These are phyloP conservation scores for Colletotrichum orbiculare DNA, from an alignment of 2,329 filamentous ascomycete species.

Conservation along the genomic window DNA sequence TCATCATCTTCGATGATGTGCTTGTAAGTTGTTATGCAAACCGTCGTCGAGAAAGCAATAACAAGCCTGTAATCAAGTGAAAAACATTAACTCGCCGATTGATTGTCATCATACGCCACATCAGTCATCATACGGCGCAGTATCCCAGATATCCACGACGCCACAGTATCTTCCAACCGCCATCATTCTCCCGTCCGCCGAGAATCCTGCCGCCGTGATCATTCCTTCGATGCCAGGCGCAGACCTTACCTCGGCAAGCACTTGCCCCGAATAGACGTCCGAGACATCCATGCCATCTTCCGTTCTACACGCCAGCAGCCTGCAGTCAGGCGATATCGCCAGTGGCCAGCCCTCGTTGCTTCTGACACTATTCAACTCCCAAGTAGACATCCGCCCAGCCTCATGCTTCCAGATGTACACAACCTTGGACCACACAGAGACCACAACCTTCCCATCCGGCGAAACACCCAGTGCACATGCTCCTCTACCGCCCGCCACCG, in stretches of 20 bases:
- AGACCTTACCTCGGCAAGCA: constrained; percentile 43
- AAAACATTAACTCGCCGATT: too few relatives aligned
- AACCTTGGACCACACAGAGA: constrained; percentile 51
- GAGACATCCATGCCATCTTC: constrained; percentile 55
- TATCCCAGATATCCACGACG: constrained; percentile 47
- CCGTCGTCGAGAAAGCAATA: too few relatives aligned
- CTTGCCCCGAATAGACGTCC: constrained; percentile 47
- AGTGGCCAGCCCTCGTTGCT: constrained; percentile 53
- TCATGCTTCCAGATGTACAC: constrained; percentile 52
- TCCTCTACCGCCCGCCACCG: constrained; percentile 36
- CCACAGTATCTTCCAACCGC: constrained; percentile 50
- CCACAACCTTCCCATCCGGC: constrained; percentile 46
- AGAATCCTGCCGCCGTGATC: constrained; percentile 51
- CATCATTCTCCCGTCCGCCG: constrained; percentile 43
- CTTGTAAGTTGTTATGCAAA: too few relatives aligned
- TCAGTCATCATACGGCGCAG: constrained; percentile 12
- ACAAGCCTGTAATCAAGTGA: too few relatives aligned
- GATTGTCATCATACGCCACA: too few relatives aligned
- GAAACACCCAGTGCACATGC: constrained; percentile 49
- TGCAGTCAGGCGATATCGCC: constrained; percentile 50
- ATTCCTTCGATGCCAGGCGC: constrained; percentile 37
- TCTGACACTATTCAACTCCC: constrained; percentile 49
- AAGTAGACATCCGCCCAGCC: constrained; percentile 47
- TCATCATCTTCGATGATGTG: too few relatives aligned
- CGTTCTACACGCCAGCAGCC: constrained; percentile 52